A percentile compares a stretch with the other conserved stretches of the same genome.
These are phyloP conservation scores for Plasmodium knowlesi DNA, from an alignment of 169 alveolate species.

Conservation along the genomic window DNA sequence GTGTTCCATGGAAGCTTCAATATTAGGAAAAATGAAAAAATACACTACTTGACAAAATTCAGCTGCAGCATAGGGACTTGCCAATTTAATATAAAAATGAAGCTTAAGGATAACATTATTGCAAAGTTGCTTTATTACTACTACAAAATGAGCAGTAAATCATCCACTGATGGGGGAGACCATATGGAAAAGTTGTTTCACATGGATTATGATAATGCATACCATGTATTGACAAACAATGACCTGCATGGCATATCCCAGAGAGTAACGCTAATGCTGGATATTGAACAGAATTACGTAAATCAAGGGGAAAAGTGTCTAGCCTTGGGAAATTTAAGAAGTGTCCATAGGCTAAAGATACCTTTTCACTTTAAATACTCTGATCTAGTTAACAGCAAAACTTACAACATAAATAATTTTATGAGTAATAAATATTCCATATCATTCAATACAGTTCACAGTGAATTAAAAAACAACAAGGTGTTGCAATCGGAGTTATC, in stretches of 20 bases:
- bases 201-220: constrained; percentile 73
- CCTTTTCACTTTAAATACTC: constrained; percentile 63
- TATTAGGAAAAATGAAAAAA: constrained; percentile 53
- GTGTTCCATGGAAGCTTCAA: constrained; percentile 63
- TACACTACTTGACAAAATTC: constrained; percentile 66
- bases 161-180: not conserved
- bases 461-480: constrained; percentile 53
- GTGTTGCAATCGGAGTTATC: constrained; percentile 26
- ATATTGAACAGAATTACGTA: constrained; percentile 53
- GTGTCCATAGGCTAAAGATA: constrained; percentile 17
- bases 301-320: constrained; percentile 56
- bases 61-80: constrained; percentile 72
- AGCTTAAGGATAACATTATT: constrained; percentile 52
- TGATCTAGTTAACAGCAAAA: constrained; percentile 61
- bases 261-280: constrained; percentile 61
- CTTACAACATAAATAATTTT: constrained; percentile 53
- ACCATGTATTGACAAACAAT: constrained; percentile 40
- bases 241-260: constrained; percentile 17
- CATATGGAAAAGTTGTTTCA: constrained; percentile 4
- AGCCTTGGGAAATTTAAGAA: constrained; percentile 59
- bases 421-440: constrained; percentile 43
- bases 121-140: constrained; percentile 20
- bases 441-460: constrained; percentile 16
- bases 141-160: constrained; percentile 20
- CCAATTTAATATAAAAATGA: constrained; percentile 62